Conservation (phyloP, 2,329 filamentous ascomycete genomes). For the Emergomyces africanus region DNA sequence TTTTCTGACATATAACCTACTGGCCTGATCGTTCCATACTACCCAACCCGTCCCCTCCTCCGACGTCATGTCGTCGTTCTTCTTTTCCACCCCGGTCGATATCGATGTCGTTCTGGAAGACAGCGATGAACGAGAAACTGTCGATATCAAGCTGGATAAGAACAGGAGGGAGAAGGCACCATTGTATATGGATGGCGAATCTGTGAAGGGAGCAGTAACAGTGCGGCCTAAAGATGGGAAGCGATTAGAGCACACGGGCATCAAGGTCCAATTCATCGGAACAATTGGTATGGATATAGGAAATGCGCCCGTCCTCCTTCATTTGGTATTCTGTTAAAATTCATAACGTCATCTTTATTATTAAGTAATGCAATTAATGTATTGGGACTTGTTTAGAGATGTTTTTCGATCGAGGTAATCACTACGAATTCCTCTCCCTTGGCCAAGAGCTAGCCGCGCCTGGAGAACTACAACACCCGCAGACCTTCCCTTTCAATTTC, state of each 20-base stretch:
- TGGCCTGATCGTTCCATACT: not conserved
- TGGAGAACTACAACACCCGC: constrained; percentile 94
- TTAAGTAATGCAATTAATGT: not conserved
- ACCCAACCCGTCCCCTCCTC: not conserved
- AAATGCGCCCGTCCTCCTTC: not conserved
- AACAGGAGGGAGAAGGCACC: constrained; percentile 93
- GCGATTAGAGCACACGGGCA: constrained; percentile 91
- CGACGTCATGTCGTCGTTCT: constrained; percentile 79
- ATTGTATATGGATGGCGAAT: constrained; percentile 95
- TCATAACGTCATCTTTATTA: constrained; percentile 5
- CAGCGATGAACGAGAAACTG: constrained; percentile 83
- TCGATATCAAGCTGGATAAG: constrained; percentile 98
- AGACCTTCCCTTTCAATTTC: constrained; percentile 99
- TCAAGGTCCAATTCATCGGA: constrained; percentile 99
- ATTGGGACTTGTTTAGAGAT: constrained; percentile 52
- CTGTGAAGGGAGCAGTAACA: constrained; percentile 90
- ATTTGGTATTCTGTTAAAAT: not conserved
- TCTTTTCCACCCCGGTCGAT: constrained; percentile 96
- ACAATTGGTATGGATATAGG: constrained; percentile 65
- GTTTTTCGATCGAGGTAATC: constrained; percentile 99
- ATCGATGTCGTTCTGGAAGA: constrained; percentile 98
- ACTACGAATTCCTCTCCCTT: constrained; percentile 96
- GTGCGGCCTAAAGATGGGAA: constrained; percentile 96
- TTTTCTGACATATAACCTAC: not conserved
- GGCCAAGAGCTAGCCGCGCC: constrained; percentile 95